Evolutionary conservation across 352 stramenopile species (phyloP).

Genomic region (Phytophthora capsici): DNA sequence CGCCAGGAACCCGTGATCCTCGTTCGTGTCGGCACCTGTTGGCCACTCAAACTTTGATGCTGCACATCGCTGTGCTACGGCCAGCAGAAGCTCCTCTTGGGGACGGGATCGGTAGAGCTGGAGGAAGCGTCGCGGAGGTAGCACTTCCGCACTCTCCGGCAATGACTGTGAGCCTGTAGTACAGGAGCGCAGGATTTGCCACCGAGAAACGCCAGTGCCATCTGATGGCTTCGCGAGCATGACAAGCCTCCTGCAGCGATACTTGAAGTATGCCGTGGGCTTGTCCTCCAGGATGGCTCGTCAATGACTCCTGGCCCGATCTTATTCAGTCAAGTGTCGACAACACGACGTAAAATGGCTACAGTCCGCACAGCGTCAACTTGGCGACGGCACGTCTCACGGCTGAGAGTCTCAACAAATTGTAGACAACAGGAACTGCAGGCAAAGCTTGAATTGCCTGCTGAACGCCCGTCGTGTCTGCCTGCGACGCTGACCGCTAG

Average conservation of each 20-base stretch:
- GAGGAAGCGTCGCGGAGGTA: slow-evolving; percentile 5
- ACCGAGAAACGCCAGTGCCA: slow-evolving; percentile 3
- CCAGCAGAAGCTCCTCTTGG: slow-evolving; percentile 7
- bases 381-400: slow-evolving; percentile 20
- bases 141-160: too few species aligned
- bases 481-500: slow-evolving; percentile 1
- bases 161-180: too few species aligned
- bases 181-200: too few species aligned
- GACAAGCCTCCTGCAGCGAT: too few species aligned
- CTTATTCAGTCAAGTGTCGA: slow-evolving; percentile 31
- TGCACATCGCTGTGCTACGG: slow-evolving; percentile 6
- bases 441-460: not conserved
- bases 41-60: slow-evolving; percentile 5
- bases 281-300: not conserved
- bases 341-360: slow-evolving; percentile 6
- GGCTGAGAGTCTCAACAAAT: not conserved
- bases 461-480: not conserved
- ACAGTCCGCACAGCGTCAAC: slow-evolving; percentile 6
- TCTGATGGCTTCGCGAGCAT: slow-evolving; percentile 17
- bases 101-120: not conserved
- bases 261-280: not conserved
- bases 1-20: not conserved
- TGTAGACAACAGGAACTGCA: not conserved
- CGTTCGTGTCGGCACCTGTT: slow-evolving; percentile 8
- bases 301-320: slow-evolving; percentile 19